These are phyloP conservation scores for Salix caprea DNA, from an alignment of 345 rosid genomes.

Conservation along the genomic window DNA sequence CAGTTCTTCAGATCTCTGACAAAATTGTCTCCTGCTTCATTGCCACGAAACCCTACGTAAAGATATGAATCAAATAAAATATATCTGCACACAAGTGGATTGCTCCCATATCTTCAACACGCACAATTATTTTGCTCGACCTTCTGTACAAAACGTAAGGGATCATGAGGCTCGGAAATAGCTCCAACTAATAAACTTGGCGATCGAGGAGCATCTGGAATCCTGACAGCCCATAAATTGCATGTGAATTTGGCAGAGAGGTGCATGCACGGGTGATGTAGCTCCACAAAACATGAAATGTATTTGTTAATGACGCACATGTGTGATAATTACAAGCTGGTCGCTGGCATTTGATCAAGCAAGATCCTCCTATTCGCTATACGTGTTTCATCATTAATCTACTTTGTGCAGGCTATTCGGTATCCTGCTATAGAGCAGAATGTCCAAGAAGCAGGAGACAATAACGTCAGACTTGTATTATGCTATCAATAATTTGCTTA, in stretches of 20 bases:
- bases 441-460: not conserved
- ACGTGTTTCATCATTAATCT: not conserved
- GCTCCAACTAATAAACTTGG: not conserved
- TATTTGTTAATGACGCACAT: not conserved
- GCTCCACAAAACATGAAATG: not conserved
- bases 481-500: not conserved
- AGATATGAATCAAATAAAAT: not conserved
- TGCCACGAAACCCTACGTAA: not conserved
- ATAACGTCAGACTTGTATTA: not conserved
- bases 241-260: not conserved
- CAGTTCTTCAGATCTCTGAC: not conserved
- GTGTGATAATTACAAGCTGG: not conserved
- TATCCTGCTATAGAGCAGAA: not conserved
- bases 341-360: not conserved
- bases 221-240: not conserved
- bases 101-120: not conserved
- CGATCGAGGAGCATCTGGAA: not conserved
- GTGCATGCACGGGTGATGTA: not conserved
- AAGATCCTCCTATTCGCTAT: not conserved
- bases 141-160: not conserved
- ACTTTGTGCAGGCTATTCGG: not conserved
- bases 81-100: not conserved
- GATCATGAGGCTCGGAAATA: not conserved
- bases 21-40: not conserved
- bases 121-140: not conserved